Evolutionary conservation across 2,329 filamentous ascomycete species (phyloP).

Genomic region (Botrytis tulipae): DNA sequence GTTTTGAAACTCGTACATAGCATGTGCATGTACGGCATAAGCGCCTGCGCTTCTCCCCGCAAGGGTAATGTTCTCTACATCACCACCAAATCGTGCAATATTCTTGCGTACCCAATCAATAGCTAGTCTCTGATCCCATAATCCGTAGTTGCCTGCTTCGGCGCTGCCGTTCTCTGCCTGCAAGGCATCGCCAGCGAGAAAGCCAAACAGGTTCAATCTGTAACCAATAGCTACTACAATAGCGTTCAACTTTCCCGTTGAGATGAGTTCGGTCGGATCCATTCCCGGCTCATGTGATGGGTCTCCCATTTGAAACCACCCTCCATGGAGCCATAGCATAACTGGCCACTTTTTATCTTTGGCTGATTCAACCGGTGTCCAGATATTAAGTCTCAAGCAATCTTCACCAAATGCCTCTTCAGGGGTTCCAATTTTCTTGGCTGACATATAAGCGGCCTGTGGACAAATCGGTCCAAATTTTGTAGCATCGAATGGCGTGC

Average conservation of each 20-base stretch:
- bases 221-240: conserved; percentile 21
- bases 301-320: conserved; percentile 49
- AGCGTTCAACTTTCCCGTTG: conserved; percentile 25
- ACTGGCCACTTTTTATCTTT: conserved; percentile 18
- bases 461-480: conserved; percentile 43
- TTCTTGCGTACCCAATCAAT: conserved; percentile 59
- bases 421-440: conserved; percentile 30
- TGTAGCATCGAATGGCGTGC: conserved; percentile 41
- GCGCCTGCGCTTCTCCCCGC: conserved; percentile 55
- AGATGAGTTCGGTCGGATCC: conserved; percentile 46
- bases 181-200: conserved; percentile 34
- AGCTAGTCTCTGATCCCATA: conserved; percentile 58
- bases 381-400: conserved; percentile 50
- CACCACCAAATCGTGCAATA: conserved; percentile 57
- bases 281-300: conserved; percentile 44
- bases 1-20: conserved; percentile 27
- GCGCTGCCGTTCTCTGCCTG: conserved; percentile 46
- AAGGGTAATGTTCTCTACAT: conserved; percentile 51
- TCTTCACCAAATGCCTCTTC: conserved; percentile 45
- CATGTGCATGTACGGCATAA: conserved; percentile 47
- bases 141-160: conserved; percentile 44
- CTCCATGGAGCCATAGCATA: conserved; percentile 46
- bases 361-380: conserved; percentile 41
- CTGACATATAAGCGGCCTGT: conserved; percentile 35
- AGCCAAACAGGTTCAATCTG: conserved; percentile 40